Evolutionary conservation across 2,329 filamentous ascomycete genomes (phyloP).

Genomic region (Trichoderma semiorbis): DNA sequence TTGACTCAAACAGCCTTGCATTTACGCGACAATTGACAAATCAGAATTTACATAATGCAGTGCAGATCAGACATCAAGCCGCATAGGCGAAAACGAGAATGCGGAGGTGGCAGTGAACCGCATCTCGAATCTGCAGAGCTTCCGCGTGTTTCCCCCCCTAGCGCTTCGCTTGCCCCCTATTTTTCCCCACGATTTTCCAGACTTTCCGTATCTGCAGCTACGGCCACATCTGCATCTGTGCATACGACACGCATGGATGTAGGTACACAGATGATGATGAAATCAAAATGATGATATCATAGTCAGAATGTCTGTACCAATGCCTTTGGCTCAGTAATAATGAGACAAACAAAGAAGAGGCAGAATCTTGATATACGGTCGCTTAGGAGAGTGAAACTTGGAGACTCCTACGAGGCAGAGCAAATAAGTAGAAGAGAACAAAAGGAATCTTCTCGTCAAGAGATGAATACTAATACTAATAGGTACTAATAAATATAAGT

Average conservation of each 20-base stretch:
- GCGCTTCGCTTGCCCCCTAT: neutral
- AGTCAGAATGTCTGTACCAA: neutral
- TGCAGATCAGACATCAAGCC: neutral
- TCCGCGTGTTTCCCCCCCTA: neutral
- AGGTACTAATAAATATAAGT: conserved; percentile 20
- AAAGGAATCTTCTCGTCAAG: neutral
- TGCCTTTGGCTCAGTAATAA: neutral
- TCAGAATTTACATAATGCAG: neutral
- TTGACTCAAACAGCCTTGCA: fast-evolving
- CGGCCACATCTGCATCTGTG: neutral
- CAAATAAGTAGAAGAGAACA: neutral
- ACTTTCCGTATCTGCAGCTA: neutral
- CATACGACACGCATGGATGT: neutral
- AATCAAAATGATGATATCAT: conserved; percentile 2
- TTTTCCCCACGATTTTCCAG: neutral
- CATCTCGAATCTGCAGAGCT: neutral
- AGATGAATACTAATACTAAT: conserved; percentile 21
- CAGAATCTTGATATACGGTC: neutral
- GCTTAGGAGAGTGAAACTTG: neutral
- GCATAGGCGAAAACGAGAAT: neutral
- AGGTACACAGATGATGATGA: conserved; percentile 18
- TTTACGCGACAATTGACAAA: neutral
- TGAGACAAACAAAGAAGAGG: neutral
- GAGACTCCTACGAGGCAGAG: no score
- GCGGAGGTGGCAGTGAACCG: conserved; percentile 9